A percentile compares a stretch with the other conserved stretches of the same genome.
Evolutionary conservation across 2,329 filamentous ascomycete genomes (phyloP).

Genomic region (Trichophyton verrucosum): DNA sequence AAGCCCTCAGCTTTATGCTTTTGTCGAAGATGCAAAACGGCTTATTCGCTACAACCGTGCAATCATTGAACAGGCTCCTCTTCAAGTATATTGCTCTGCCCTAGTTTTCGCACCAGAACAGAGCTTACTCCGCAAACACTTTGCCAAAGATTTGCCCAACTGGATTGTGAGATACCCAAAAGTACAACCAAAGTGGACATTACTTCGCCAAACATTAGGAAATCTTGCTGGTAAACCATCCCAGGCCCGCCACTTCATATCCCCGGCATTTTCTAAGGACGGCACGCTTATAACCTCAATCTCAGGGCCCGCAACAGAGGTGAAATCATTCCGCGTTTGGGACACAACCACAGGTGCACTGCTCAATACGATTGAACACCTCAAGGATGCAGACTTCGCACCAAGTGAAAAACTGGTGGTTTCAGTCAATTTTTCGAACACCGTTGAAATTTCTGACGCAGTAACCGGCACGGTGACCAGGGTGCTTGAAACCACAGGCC

Average conservation of each 20-base stretch:
- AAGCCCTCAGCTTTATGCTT: conserved; percentile 20
- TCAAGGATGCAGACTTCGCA: background rate
- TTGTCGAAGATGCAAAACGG: conserved; percentile 19
- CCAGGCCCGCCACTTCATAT: background rate
- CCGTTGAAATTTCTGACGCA: background rate
- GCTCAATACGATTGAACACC: background rate
- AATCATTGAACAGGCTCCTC: conserved; percentile 21
- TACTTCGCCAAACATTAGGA: background rate
- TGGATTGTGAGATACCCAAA: conserved; percentile 10
- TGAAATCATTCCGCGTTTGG: background rate
- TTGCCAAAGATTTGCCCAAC: conserved; percentile 12
- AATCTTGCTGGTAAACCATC: background rate
- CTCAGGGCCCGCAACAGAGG: background rate
- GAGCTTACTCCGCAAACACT: conserved; percentile 19
- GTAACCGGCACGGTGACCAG: background rate
- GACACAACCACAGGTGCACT: background rate
- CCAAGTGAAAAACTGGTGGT: background rate
- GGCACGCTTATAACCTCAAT: background rate
- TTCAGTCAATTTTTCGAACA: background rate
- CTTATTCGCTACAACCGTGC: conserved; percentile 21
- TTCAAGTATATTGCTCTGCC: conserved; percentile 26
- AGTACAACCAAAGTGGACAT: background rate
- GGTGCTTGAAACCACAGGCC: background rate
- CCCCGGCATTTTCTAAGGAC: background rate
- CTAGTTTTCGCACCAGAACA: conserved; percentile 22